Evolutionary conservation across 2,329 filamentous ascomycete species (phyloP).

Genomic region (Fusarium graminum): DNA sequence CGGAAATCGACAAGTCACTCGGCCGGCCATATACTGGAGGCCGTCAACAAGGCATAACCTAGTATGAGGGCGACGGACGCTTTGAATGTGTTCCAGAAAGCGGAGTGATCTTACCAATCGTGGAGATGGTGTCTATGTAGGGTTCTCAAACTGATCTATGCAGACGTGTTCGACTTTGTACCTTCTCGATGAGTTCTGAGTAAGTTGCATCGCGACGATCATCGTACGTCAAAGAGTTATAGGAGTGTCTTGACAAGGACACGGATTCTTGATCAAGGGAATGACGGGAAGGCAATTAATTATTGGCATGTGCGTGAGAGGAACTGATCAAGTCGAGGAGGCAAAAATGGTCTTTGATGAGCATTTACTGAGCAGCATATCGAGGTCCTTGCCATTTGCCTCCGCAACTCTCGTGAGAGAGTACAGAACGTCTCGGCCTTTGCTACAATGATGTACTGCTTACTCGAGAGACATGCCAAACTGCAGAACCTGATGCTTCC

Average conservation of each 20-base stretch:
- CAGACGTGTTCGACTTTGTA: conserved; percentile 22
- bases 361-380: neutral
- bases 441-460: neutral
- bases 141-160: conserved; percentile 34
- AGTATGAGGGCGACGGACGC: neutral
- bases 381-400: neutral
- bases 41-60: conserved; percentile 19
- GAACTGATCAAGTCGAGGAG: neutral
- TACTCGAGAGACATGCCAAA: neutral
- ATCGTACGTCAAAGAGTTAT: neutral
- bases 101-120: conserved; percentile 7
- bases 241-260: conserved; percentile 1
- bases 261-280: conserved; percentile 12
- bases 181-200: neutral
- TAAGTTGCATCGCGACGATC: neutral
- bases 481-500: neutral
- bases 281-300: neutral
- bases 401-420: neutral
- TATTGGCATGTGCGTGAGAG: neutral
- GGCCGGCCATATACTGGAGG: neutral
- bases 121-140: neutral
- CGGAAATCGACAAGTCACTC: neutral
- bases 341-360: neutral
- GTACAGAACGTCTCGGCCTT: neutral
- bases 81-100: neutral